A percentile compares a stretch with the other conserved stretches of the same genome.
Evolutionary conservation across 139 green algal species (phyloP).

Genomic region (Volvox africanus): DNA sequence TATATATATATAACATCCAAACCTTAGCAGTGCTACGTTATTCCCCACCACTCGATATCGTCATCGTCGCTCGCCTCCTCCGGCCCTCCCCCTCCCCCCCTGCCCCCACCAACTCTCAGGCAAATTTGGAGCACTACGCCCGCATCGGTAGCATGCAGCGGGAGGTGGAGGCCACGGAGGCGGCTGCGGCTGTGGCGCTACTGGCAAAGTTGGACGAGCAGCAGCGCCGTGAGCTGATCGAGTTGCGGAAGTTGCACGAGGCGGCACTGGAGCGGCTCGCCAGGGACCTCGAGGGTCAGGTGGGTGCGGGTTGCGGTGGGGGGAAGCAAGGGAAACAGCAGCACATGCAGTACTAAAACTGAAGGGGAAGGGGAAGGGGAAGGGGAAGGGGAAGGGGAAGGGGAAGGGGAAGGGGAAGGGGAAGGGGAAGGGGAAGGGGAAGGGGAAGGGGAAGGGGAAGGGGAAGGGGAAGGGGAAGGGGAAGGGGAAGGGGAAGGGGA

Average conservation of each 20-base stretch:
- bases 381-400: not conserved
- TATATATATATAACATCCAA: too few species aligned
- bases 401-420: not conserved
- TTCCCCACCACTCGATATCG: not conserved
- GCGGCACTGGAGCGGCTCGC: not conserved
- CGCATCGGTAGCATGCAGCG: constrained; percentile 21
- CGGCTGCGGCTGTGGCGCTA: constrained; percentile 3
- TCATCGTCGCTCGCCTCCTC: not conserved
- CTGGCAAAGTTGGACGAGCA: not conserved
- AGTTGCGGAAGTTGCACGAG: constrained; percentile 8
- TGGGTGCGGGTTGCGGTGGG: not conserved
- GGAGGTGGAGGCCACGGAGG: constrained; percentile 13
- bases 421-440: not conserved
- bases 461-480: not conserved
- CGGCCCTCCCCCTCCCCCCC: not conserved
- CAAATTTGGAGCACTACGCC: not conserved
- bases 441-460: not conserved
- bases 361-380: not conserved
- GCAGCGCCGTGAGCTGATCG: constrained; percentile 14
- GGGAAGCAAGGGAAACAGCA: not conserved
- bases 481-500: not conserved
- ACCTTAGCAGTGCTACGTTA: not conserved
- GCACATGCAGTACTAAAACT: not conserved
- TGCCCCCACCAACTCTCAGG: not conserved
- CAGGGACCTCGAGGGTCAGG: constrained; percentile 14